Base-by-base conservation (phyloP, 306 rosid species). In the Begonia masoniana region DNA sequence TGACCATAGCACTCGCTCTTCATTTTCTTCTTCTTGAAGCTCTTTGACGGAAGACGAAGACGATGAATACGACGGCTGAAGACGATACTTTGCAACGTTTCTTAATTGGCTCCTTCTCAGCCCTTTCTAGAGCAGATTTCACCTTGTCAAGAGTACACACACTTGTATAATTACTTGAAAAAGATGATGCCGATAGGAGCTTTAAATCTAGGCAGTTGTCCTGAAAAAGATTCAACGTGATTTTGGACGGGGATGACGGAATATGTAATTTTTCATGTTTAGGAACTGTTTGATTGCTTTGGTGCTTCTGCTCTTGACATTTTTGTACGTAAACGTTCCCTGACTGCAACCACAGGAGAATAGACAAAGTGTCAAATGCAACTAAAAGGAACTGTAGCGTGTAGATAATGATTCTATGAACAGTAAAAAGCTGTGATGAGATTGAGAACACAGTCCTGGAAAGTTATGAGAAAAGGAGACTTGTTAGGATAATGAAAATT, bases 81-180 rank as follows among this genome's bases (percentile, higher is more conserved):
- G 87, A 65, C 0, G 96, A 64, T 0, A 94, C 62, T 41, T 75
- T 85, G 75, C 83, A 72, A 17, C 96, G 60, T 65, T 75, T 81
- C 59, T 75, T 85, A 0, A 68, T 36, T 0, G 95, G 94, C 50
- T 85, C 96, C 17, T 79, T 91, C 68, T 86, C 96, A n/a, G 96
- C 99, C 62, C 99, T 79, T 52, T 83, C 95, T 0, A 92, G 77
- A 15, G 99, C 99, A 3, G 80, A 81, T 58, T 92, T 92, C 65
- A 92, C 99, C 64, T 86, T 92, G 68, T 92, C 99, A 16, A 92
- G 80, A 19, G 99, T 86, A 64, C 99, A 92, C 1, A 92, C 93
- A 47, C 96, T 83, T 24, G 82, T 85, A 52, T 86, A 83, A 55
- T 65, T 86, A 66, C 61, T 74, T 14, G 92, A 62, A 15, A 84